Evolutionary conservation across 495 filamentous ascomycete genomes (phyloP).

Genomic region (Lasiosphaeria miniovina): DNA sequence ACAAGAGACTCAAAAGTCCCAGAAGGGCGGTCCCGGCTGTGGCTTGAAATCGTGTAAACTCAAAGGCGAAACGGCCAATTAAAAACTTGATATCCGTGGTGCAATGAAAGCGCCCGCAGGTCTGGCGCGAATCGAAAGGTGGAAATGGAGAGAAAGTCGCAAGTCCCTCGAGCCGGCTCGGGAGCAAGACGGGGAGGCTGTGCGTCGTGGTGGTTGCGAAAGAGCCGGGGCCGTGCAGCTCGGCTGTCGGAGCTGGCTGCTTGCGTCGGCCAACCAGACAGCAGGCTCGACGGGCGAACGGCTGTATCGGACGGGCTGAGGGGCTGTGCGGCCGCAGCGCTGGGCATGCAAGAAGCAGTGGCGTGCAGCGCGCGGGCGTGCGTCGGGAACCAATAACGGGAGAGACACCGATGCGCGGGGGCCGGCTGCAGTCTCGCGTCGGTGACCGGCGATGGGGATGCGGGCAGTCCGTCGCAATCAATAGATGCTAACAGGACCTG

Average conservation of each 20-base stretch:
- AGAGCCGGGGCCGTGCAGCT: neutral
- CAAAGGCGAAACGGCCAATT: conserved; percentile 23
- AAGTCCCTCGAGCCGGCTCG: conserved; percentile 25
- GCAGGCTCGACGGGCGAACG: conserved; percentile 3
- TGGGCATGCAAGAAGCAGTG: conserved; percentile 18
- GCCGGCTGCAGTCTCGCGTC: conserved; percentile 23
- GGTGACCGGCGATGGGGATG: conserved; percentile 10
- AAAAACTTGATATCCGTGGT: conserved; percentile 28
- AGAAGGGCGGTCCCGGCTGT: conserved; percentile 19
- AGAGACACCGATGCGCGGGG: conserved; percentile 13
- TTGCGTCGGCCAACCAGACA: conserved; percentile 16
- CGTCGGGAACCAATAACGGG: conserved; percentile 18
- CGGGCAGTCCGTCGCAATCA: conserved; percentile 20
- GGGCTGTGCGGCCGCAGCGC: conserved; percentile 12
- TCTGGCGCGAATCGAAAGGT: conserved; percentile 15
- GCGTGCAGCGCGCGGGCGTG: conserved; percentile 19
- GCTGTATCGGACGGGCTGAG: conserved; percentile 13
- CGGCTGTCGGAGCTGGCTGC: neutral
- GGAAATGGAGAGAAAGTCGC: conserved; percentile 9
- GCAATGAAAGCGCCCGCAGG: conserved; percentile 15
- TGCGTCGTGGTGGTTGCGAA: neutral
- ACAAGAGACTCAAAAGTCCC: neutral
- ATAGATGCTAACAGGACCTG: conserved; percentile 12
- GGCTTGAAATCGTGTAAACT: conserved; percentile 19
- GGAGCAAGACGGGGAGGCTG: conserved; percentile 12